phyloP scores from a whole-genome alignment of 148 eudicot genomes.

The Dysphania ambrosioides region DNA sequence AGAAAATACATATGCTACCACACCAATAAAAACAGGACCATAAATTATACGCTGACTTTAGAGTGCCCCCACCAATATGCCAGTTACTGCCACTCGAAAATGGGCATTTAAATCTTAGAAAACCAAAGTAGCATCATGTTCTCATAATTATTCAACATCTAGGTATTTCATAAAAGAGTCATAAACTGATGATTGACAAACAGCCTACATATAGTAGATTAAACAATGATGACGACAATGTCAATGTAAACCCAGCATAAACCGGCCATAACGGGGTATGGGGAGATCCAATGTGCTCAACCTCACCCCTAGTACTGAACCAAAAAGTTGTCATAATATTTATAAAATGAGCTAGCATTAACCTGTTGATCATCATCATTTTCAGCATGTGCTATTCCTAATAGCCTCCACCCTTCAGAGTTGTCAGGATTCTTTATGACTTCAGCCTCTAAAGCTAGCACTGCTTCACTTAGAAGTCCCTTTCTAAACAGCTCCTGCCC shows the following conservation, averaged over 20 bases:
- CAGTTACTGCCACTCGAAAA: background rate
- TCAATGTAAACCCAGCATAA: background rate
- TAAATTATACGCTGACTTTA: background rate
- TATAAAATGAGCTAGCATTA: slow-evolving; percentile 8
- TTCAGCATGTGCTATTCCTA: slow-evolving; percentile 96
- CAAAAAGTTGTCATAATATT: background rate
- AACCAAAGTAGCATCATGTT: background rate
- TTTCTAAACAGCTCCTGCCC: slow-evolving; percentile 89
- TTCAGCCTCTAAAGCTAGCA: slow-evolving; percentile 99
- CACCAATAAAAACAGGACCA: background rate
- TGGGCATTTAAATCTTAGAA: background rate
- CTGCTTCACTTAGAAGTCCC: slow-evolving; percentile 97
- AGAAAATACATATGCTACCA: background rate
- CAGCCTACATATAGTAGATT: background rate
- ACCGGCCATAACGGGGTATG: background rate
- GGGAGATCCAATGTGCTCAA: background rate
- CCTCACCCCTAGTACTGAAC: background rate
- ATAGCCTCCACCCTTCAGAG: slow-evolving; percentile 97
- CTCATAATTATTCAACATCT: background rate
- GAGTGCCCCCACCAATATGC: background rate
- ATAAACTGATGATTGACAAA: background rate
- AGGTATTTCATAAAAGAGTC: background rate
- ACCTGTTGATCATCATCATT: slow-evolving; percentile 99
- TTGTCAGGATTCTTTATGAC: slow-evolving; percentile 86
- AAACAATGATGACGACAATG: background rate